Conservation (phyloP, 2,329 filamentous ascomycete species). For the Coccinonectria pachysandricola region DNA sequence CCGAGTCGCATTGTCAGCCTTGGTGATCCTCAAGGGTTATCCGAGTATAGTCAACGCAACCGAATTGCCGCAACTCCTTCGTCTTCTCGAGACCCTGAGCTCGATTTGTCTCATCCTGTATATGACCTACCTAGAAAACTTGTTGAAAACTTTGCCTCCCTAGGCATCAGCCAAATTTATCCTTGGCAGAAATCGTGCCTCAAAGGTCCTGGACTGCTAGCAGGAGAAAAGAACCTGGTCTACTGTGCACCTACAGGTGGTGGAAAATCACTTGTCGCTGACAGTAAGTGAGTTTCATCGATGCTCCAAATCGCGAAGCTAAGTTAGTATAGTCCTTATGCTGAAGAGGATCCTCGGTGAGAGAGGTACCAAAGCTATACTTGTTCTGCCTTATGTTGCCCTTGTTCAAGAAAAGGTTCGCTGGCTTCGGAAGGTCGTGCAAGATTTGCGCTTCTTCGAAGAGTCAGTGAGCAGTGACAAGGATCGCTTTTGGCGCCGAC, state of each 20-base stretch:
- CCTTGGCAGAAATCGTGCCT: slow-evolving; percentile 72
- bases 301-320: slow-evolving; percentile 3
- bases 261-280: slow-evolving; percentile 66
- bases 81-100: slow-evolving; percentile 38
- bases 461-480: slow-evolving; percentile 24
- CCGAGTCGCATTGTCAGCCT: slow-evolving; percentile 38
- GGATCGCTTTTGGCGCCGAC: slow-evolving; percentile 39
- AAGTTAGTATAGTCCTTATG: slow-evolving; percentile 48
- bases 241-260: slow-evolving; percentile 72
- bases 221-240: slow-evolving; percentile 59
- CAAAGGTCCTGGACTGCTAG: slow-evolving; percentile 53
- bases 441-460: slow-evolving; percentile 39
- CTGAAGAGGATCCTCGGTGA: slow-evolving; percentile 58
- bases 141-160: slow-evolving; percentile 51
- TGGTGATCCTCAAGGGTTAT: slow-evolving; percentile 17
- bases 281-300: slow-evolving; percentile 28
- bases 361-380: slow-evolving; percentile 54
- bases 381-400: slow-evolving; percentile 68
- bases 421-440: slow-evolving; percentile 59
- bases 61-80: slow-evolving; percentile 43
- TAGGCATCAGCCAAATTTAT: slow-evolving; percentile 66
- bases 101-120: slow-evolving; percentile 50
- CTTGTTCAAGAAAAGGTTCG: slow-evolving; percentile 71
- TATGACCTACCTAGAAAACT: slow-evolving; percentile 54
- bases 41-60: slow-evolving; percentile 49